A percentile compares a stretch with the other conserved stretches of the same genome.
Evolutionary conservation across 2,329 filamentous ascomycete genomes (phyloP).

Genomic region (Colletotrichum liaoningense): DNA sequence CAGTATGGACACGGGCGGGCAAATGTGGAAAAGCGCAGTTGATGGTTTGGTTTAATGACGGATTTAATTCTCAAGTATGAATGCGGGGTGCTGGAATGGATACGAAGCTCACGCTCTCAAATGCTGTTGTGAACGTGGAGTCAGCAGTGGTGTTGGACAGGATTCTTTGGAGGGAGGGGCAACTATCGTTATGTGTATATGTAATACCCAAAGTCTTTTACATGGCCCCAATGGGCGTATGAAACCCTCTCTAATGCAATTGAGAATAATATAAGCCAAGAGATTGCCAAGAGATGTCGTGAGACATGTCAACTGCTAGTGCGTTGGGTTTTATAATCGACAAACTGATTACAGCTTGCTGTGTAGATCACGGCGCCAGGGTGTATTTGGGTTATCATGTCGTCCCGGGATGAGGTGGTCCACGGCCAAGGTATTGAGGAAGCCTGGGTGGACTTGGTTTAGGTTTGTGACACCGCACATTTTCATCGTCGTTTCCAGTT

Average conservation of each 20-base stretch:
- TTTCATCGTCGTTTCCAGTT: constrained; percentile 74
- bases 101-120: neutral
- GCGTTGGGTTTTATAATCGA: neutral
- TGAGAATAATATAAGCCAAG: neutral
- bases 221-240: neutral
- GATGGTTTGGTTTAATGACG: neutral
- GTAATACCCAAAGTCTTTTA: constrained; percentile 10
- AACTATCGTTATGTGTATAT: constrained; percentile 17
- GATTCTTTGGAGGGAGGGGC: neutral
- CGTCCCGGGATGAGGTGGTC: constrained; percentile 57
- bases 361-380: constrained; percentile 46
- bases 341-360: constrained; percentile 41
- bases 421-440: constrained; percentile 66
- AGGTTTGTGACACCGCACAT: constrained; percentile 73
- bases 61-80: neutral
- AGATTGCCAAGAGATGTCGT: neutral
- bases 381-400: constrained; percentile 58
- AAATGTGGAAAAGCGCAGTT: neutral
- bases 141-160: neutral
- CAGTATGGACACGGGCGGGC: neutral
- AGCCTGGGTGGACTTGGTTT: constrained; percentile 69
- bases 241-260: constrained; percentile 5
- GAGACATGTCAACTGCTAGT: neutral
- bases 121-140: neutral
- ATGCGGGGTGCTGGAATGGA: neutral